Conservation (phyloP, 345 rosid genomes). For the Streptanthus diversifolius region DNA sequence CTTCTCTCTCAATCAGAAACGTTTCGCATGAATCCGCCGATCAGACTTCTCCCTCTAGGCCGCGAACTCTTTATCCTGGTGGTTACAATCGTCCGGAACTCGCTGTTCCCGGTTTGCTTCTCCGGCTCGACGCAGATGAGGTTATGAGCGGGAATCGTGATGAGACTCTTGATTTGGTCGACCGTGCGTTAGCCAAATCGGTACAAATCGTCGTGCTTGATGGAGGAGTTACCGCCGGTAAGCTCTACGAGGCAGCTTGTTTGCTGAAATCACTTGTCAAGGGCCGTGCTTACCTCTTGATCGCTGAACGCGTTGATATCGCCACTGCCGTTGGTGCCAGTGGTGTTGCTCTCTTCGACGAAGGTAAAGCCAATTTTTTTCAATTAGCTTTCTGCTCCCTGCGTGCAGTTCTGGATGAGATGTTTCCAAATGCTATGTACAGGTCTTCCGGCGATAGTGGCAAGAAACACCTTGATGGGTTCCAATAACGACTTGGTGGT, state of each 20-base stretch:
- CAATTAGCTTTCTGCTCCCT: not conserved
- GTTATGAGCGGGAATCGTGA: slow-evolving; percentile 39
- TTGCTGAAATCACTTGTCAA: slow-evolving; percentile 70
- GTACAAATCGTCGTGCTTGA: slow-evolving; percentile 76
- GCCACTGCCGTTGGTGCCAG: slow-evolving; percentile 82
- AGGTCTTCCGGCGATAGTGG: slow-evolving; percentile 92
- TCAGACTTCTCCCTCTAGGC: slow-evolving; percentile 44
- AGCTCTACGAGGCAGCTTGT: slow-evolving; percentile 82
- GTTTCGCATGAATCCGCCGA: slow-evolving; percentile 34
- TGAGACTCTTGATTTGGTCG: slow-evolving; percentile 52
- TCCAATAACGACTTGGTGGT: slow-evolving; percentile 61
- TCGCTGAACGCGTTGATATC: slow-evolving; percentile 81
- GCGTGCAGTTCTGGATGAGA: not conserved
- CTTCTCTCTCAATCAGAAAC: slow-evolving; percentile 42
- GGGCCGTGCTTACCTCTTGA: slow-evolving; percentile 75
- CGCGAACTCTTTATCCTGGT: slow-evolving; percentile 86
- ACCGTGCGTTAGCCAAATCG: slow-evolving; percentile 62
- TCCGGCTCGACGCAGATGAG: slow-evolving; percentile 61
- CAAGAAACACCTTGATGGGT: slow-evolving; percentile 78
- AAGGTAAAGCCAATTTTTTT: slow-evolving; percentile 43
- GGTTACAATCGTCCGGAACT: slow-evolving; percentile 91
- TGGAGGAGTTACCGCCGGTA: slow-evolving; percentile 55
- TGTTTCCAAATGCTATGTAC: slow-evolving; percentile 10
- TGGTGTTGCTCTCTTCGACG: slow-evolving; percentile 90
- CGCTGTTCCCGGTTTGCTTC: slow-evolving; percentile 66